Evolutionary conservation across 1,284 basidiomycete genomes (phyloP).

Genomic region (Fistulina hepatica): DNA sequence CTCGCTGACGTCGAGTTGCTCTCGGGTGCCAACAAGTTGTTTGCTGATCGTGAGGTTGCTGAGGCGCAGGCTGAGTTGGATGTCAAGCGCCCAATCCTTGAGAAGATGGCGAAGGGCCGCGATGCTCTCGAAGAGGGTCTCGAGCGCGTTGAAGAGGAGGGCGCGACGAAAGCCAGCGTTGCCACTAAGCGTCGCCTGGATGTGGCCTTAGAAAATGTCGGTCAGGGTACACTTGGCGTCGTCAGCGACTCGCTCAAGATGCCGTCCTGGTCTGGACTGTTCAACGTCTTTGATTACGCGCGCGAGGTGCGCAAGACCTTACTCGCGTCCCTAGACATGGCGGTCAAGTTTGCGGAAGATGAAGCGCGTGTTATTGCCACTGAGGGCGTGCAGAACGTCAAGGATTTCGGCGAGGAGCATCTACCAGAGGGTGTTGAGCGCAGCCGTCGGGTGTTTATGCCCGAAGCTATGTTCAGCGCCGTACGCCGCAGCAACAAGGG

Average conservation of each 20-base stretch:
- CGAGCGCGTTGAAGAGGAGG: constrained; percentile 73
- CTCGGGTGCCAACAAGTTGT: constrained; percentile 76
- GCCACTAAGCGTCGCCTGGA: constrained; percentile 53
- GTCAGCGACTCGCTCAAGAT: constrained; percentile 39
- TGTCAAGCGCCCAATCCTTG: constrained; percentile 71
- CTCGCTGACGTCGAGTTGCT: constrained; percentile 85
- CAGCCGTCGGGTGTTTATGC: constrained; percentile 79
- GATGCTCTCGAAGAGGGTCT: constrained; percentile 73
- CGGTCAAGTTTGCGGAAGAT: constrained; percentile 76
- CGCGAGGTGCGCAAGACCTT: constrained; percentile 73
- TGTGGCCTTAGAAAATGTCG: constrained; percentile 71
- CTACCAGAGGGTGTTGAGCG: constrained; percentile 78
- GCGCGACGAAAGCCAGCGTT: constrained; percentile 44
- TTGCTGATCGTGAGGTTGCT: constrained; percentile 75
- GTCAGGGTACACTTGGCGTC: constrained; percentile 60
- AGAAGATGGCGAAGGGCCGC: constrained; percentile 72
- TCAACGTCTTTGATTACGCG: constrained; percentile 85
- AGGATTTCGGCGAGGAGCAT: constrained; percentile 64
- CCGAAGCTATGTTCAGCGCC: constrained; percentile 89
- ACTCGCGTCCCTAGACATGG: constrained; percentile 74
- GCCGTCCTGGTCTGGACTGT: constrained; percentile 82
- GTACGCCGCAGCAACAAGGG: constrained; percentile 40
- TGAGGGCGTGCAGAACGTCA: constrained; percentile 60
- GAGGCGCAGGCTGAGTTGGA: constrained; percentile 65
- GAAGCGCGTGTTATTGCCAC: constrained; percentile 69